A percentile compares a stretch with the other conserved stretches of the same genome.
These are phyloP conservation scores for Neospora caninum DNA, from an alignment of 169 alveolate species.

Conservation along the genomic window DNA sequence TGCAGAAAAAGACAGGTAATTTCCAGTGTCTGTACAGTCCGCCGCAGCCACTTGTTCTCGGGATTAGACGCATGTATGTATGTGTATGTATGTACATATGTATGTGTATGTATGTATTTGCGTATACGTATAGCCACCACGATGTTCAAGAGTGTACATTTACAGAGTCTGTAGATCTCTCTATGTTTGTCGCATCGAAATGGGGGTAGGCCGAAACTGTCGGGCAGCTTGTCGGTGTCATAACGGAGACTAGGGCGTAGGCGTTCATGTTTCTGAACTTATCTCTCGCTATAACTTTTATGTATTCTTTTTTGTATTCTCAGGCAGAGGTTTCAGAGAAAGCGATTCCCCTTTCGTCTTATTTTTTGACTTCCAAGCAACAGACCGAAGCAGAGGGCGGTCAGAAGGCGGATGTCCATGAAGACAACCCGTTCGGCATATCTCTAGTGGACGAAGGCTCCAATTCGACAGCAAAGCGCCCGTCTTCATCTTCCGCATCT, in stretches of 20 bases:
- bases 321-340: slow-evolving; percentile 54
- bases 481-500: not conserved
- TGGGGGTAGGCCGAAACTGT: too few relatives aligned
- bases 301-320: not conserved
- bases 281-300: too few relatives aligned
- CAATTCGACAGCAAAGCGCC: not conserved
- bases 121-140: not conserved
- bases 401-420: slow-evolving; percentile 5
- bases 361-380: slow-evolving; percentile 24
- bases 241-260: too few relatives aligned
- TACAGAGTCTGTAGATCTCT: too few relatives aligned
- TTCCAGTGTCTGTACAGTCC: not conserved
- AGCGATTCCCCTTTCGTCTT: slow-evolving; percentile 41
- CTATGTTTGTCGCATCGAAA: too few relatives aligned
- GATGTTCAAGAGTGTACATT: too few relatives aligned
- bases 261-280: not conserved
- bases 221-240: too few relatives aligned
- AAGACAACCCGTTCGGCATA: slow-evolving; percentile 61
- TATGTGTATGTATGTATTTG: not conserved
- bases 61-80: not conserved
- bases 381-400: not conserved
- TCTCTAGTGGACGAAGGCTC: slow-evolving; percentile 48
- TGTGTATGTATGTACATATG: not conserved
- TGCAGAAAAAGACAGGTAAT: slow-evolving; percentile 79
- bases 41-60: not conserved